These are phyloP conservation scores for Talaromyces amestolkiae DNA, from an alignment of 2,329 filamentous ascomycete species.

Conservation along the genomic window DNA sequence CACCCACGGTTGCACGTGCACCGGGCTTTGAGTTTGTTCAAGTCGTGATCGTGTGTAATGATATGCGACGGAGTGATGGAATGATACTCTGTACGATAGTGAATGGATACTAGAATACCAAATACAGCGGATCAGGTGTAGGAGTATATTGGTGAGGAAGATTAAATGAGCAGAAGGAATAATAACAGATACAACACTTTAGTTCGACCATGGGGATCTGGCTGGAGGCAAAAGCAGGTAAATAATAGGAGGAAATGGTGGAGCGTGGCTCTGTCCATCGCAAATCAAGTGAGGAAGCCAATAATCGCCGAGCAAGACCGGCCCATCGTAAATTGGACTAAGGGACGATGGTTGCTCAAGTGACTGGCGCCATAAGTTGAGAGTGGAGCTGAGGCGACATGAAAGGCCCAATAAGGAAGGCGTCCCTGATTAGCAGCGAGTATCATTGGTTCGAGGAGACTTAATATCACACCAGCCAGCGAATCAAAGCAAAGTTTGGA, in stretches of 20 bases:
- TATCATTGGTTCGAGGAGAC: neutral
- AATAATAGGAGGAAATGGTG: slow-evolving; percentile 10
- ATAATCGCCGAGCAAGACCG: neutral
- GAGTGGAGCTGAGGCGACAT: neutral
- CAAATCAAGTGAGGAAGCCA: slow-evolving; percentile 2
- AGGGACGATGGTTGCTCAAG: slow-evolving; percentile 3
- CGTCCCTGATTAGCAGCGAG: neutral
- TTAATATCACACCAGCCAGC: neutral
- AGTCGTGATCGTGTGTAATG: neutral
- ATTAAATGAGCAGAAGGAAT: neutral
- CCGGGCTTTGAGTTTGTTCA: neutral
- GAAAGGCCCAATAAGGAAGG: neutral
- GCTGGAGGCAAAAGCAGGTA: neutral
- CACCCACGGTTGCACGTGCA: slow-evolving; percentile 11
- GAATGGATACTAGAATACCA: neutral
- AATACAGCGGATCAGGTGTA: neutral
- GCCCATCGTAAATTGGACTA: neutral
- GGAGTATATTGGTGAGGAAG: neutral
- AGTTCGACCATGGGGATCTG: neutral
- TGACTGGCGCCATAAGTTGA: neutral
- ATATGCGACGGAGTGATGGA: neutral
- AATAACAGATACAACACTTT: neutral
- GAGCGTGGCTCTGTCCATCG: neutral
- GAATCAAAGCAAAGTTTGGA: neutral
- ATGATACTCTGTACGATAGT: neutral